Conservation (phyloP, 73 alveolate species). For the Uronychia binucleata region DNA sequence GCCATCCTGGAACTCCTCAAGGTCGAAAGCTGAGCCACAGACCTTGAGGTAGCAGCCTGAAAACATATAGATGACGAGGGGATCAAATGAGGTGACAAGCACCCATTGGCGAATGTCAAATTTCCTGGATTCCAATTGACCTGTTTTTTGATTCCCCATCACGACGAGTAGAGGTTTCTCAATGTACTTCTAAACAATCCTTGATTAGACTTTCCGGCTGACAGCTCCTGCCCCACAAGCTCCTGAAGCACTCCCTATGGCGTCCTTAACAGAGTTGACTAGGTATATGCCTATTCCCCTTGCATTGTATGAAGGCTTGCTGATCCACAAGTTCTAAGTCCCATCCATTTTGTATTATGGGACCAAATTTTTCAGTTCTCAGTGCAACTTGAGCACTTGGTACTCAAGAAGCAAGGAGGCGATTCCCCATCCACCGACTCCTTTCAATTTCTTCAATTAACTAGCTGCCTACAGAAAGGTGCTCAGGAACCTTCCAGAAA, state of each 20-base stretch:
- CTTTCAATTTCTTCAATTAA: not conserved
- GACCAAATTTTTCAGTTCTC: constrained; percentile 9
- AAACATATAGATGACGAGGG: constrained; percentile 78
- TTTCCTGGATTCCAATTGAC: constrained; percentile 67
- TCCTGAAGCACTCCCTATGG: constrained; percentile 38
- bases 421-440: constrained; percentile 44
- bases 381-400: constrained; percentile 26
- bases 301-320: constrained; percentile 91
- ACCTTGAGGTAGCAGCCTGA: constrained; percentile 83
- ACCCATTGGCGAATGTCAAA: constrained; percentile 96
- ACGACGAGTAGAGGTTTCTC: constrained; percentile 80
- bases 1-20: constrained; percentile 78
- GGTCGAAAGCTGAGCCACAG: constrained; percentile 80
- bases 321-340: constrained; percentile 83
- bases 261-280: constrained; percentile 45
- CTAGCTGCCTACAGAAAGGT: not conserved
- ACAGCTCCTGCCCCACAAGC: not conserved
- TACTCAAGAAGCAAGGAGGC: constrained; percentile 33
- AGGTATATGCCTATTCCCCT: constrained; percentile 87
- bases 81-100: constrained; percentile 84
- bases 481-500: constrained; percentile 7
- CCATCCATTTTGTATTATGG: constrained; percentile 64
- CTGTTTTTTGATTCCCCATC: not conserved
- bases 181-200: constrained; percentile 87
- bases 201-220: constrained; percentile 71